phyloP scores from a whole-genome alignment of 1,284 basidiomycete species.

The Neotropicomus parvogracilis region DNA sequence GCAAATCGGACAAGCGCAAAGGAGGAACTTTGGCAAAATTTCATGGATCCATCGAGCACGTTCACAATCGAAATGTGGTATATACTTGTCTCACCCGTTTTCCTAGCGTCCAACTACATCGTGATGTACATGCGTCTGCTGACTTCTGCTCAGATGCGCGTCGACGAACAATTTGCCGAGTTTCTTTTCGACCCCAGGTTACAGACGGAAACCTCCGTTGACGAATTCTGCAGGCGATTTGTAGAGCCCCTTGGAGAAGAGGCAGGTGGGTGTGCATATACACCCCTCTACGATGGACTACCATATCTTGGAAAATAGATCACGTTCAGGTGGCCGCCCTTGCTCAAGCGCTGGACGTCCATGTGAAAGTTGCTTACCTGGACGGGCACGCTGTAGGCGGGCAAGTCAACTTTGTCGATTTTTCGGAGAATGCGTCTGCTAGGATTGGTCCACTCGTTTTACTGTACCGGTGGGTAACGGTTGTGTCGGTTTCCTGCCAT shows the following conservation, averaged over 20 bases:
- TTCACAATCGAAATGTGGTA: background rate
- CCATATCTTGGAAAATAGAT: constrained; percentile 44
- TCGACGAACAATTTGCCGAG: constrained; percentile 50
- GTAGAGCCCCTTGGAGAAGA: constrained; percentile 83
- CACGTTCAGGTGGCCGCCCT: constrained; percentile 83
- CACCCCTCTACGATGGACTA: background rate
- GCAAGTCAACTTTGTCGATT: constrained; percentile 67
- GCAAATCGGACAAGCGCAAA: constrained; percentile 26
- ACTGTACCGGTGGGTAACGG: constrained; percentile 64
- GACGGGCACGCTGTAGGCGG: constrained; percentile 52
- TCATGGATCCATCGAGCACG: constrained; percentile 56
- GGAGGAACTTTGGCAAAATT: constrained; percentile 41
- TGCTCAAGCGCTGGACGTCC: constrained; percentile 62
- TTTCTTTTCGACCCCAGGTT: constrained; percentile 78
- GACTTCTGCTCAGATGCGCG: constrained; percentile 78
- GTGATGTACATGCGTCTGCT: constrained; percentile 75
- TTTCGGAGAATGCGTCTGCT: constrained; percentile 44
- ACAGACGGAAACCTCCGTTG: constrained; percentile 45
- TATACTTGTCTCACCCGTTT: constrained; percentile 4
- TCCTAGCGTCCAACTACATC: constrained; percentile 63
- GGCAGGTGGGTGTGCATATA: constrained; percentile 51
- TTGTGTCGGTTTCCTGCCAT: background rate
- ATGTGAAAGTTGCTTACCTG: constrained; percentile 77
- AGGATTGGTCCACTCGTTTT: constrained; percentile 52
- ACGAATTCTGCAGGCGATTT: constrained; percentile 70